Evolutionary conservation across 495 filamentous ascomycete species (phyloP).

Genomic region (Thermothielavioides terrestris): DNA sequence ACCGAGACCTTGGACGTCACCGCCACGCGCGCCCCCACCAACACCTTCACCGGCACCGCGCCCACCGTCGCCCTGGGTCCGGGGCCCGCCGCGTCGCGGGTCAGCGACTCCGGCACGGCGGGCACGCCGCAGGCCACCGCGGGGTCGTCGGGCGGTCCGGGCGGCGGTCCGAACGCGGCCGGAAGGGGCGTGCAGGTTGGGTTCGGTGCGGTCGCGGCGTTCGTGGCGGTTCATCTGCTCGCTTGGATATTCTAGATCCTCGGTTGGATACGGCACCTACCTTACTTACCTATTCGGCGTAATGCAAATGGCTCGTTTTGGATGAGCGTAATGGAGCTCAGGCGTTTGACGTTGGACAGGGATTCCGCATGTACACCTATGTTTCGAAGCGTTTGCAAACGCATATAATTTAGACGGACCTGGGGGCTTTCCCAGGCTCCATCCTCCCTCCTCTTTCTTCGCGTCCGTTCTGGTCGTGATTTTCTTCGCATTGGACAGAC

Average conservation of each 20-base stretch:
- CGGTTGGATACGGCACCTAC: too few species aligned
- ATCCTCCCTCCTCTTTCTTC: too few species aligned
- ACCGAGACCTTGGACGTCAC: constrained; percentile 7
- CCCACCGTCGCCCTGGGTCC: constrained; percentile 12
- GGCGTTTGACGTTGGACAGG: too few species aligned
- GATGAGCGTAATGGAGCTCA: too few species aligned
- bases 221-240: neutral
- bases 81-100: constrained; percentile 10
- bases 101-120: neutral
- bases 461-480: too few species aligned
- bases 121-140: neutral
- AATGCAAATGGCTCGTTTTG: too few species aligned
- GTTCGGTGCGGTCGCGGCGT: neutral
- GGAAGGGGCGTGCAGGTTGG: neutral
- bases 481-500: too few species aligned
- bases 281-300: too few species aligned
- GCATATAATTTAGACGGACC: too few species aligned
- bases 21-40: constrained; percentile 2
- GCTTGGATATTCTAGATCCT: neutral
- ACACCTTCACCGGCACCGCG: constrained; percentile 2
- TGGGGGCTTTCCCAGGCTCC: too few species aligned
- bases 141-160: neutral
- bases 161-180: neutral
- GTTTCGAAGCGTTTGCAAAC: too few species aligned
- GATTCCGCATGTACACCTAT: too few species aligned